Conservation (phyloP, 352 stramenopile genomes). For the Globisporangium apiculatum region DNA sequence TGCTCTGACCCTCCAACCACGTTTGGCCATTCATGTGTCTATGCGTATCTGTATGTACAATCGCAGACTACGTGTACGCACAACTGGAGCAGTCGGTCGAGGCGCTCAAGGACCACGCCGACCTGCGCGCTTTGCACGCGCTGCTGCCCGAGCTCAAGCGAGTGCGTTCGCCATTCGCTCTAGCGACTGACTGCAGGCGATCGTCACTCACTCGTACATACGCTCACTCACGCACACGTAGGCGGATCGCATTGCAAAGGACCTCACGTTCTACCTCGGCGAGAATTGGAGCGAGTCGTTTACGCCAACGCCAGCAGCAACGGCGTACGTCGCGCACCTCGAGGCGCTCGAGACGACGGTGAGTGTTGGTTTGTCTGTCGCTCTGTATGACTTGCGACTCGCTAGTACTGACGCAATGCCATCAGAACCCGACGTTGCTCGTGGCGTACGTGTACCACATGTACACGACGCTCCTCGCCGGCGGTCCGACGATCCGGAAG, state of each 20-base stretch:
- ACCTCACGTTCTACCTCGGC: conserved; percentile 52
- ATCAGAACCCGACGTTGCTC: conserved; percentile 47
- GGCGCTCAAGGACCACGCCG: conserved; percentile 32
- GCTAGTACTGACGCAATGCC: neutral
- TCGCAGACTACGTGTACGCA: conserved; percentile 56
- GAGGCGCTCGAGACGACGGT: conserved; percentile 51
- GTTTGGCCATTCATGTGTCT: too few species aligned
- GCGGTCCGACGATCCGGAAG: conserved; percentile 57
- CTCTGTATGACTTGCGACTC: neutral
- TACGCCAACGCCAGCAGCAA: conserved; percentile 35
- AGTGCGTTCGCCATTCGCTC: conserved; percentile 10
- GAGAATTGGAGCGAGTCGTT: conserved; percentile 54
- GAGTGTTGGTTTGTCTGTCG: neutral
- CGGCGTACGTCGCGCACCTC: conserved; percentile 53
- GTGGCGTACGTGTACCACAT: conserved; percentile 68
- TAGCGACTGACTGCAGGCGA: too few species aligned
- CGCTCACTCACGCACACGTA: conserved; percentile 9
- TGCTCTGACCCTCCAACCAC: neutral
- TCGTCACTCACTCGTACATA: neutral
- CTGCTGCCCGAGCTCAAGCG: conserved; percentile 35
- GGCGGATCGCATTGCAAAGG: conserved; percentile 51
- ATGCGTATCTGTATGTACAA: neutral
- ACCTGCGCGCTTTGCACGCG: conserved; percentile 33
- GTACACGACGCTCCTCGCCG: conserved; percentile 64
- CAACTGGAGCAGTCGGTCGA: conserved; percentile 53